Percentiles rank a stretch among this genome's conserved stretches.
These are phyloP conservation scores for Macrotyloma uniflorum DNA, from an alignment of 306 rosid species.

Conservation along the genomic window DNA sequence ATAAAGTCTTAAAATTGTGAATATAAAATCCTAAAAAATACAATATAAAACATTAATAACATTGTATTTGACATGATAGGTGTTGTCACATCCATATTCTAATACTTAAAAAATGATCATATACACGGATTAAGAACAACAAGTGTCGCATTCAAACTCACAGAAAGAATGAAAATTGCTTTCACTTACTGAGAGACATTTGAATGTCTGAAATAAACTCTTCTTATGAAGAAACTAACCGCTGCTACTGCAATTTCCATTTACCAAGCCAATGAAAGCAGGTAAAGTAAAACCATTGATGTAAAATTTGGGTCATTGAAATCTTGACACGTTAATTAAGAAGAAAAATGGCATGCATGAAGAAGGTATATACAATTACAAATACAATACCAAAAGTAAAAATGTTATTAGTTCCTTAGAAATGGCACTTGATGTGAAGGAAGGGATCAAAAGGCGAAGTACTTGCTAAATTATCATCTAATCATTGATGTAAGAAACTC, in stretches of 20 bases:
- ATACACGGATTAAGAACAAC: not conserved
- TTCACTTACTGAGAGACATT: not conserved
- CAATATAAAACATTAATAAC: too few relatives aligned
- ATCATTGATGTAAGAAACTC: conserved; percentile 61
- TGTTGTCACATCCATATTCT: not conserved
- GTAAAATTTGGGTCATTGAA: conserved; percentile 20
- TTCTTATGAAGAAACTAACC: too few relatives aligned
- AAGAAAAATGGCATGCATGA: conserved; percentile 26
- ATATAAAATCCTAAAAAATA: too few relatives aligned
- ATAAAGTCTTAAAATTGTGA: too few relatives aligned
- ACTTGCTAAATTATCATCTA: conserved; percentile 36
- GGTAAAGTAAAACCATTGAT: not conserved
- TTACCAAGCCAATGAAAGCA: too few relatives aligned
- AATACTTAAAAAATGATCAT: not conserved
- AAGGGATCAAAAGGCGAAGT: conserved; percentile 8
- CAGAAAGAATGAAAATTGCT: not conserved
- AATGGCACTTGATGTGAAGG: not conserved
- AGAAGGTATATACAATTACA: conserved; percentile 33
- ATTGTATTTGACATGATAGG: too few relatives aligned
- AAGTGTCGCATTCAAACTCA: too few relatives aligned
- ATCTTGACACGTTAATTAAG: not conserved
- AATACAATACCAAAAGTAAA: conserved; percentile 23
- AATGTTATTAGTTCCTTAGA: conserved; percentile 17
- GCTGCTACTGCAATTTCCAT: too few relatives aligned
- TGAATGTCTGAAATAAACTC: not conserved